Base-by-base conservation (phyloP, 2,329 filamentous ascomycete genomes). In the Phoma sp. region DNA sequence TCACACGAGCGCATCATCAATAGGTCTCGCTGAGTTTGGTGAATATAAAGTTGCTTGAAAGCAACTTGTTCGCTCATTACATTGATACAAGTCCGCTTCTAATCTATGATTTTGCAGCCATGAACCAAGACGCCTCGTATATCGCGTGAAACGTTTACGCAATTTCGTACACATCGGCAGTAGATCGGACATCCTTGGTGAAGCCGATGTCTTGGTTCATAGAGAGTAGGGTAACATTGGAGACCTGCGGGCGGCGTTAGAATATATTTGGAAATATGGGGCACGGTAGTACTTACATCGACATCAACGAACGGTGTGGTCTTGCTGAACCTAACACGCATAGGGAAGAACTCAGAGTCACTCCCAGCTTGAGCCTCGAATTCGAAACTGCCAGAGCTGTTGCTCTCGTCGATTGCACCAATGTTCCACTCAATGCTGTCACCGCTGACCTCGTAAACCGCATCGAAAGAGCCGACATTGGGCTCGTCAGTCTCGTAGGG, bases 281-380 rank as follows among this genome's bases (percentile, higher is more conserved):
- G n/a, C 18, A 27, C 30, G 5, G 1, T 11, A 1, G 40, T 59
- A 84, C 89, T 88, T 82, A 98, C 93, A 79, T 97, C 92, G 60
- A 99, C 90, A 68, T 97, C 91, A 45, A 98, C 84, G 75, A 91
- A 96, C 25, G 95, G 93, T 54, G 83, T 86, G 37, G 86, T 84
- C 83, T 96, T 97, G 60, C 86, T 88, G 78, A 99, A 99, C 49
- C 87, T 85, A 57, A 98, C 87, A 48, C 85, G 89, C 93, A 99
- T 98, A 1, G 95, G 95, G 86, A 99, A 99, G 80, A 98, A 98
- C 67, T 97, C 93, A 52, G 91, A 88, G 72, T 98, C 95, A 63
- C 93, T 90, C 50, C 87, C 85, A 9, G 90, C 90, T 73, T 90
- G 87, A 1, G 92, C 91, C 77, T 98, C 95, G 64, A 99, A 98